Conservation (phyloP, 1,284 basidiomycete species). For the Pisolithus thermaeus region DNA sequence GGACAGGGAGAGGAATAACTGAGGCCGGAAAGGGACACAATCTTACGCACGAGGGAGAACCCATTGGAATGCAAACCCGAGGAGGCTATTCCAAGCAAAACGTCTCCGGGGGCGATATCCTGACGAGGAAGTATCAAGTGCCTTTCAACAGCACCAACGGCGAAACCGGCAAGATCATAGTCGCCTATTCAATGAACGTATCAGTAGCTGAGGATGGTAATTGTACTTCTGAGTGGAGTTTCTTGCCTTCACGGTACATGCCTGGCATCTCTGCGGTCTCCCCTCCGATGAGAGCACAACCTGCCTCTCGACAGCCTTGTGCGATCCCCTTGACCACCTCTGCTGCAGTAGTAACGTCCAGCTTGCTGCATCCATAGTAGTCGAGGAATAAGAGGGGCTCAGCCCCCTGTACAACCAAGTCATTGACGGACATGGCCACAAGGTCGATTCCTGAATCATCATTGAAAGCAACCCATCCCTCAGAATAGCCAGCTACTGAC, state of each 20-base stretch:
- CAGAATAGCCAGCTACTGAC: conserved; percentile 35
- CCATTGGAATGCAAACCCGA: conserved; percentile 98
- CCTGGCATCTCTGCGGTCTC: conserved; percentile 99
- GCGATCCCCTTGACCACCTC: conserved; percentile 90
- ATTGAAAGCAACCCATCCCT: conserved; percentile 1
- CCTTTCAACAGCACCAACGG: conserved; percentile 95
- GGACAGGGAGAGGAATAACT: conserved; percentile 76
- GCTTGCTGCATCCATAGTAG: conserved; percentile 93
- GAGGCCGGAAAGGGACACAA: conserved; percentile 64
- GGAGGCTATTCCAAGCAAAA: conserved; percentile 84
- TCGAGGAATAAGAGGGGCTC: conserved; percentile 98
- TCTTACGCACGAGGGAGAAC: conserved; percentile 94
- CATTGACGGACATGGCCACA: conserved; percentile 99
- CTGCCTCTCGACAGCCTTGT: conserved; percentile 80
- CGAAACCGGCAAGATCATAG: conserved; percentile 97
- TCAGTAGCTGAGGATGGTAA: neutral
- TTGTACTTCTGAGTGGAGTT: neutral
- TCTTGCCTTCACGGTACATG: conserved; percentile 83
- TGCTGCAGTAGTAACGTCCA: conserved; percentile 78
- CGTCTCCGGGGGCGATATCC: conserved; percentile 77
- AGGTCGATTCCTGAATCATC: conserved; percentile 77
- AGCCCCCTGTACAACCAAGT: conserved; percentile 95
- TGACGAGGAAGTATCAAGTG: conserved; percentile 68
- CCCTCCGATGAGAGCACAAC: conserved; percentile 93
- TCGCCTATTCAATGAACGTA: conserved; percentile 53